Conservation (phyloP, 1,284 basidiomycete genomes). For the Marasmius sp. region DNA sequence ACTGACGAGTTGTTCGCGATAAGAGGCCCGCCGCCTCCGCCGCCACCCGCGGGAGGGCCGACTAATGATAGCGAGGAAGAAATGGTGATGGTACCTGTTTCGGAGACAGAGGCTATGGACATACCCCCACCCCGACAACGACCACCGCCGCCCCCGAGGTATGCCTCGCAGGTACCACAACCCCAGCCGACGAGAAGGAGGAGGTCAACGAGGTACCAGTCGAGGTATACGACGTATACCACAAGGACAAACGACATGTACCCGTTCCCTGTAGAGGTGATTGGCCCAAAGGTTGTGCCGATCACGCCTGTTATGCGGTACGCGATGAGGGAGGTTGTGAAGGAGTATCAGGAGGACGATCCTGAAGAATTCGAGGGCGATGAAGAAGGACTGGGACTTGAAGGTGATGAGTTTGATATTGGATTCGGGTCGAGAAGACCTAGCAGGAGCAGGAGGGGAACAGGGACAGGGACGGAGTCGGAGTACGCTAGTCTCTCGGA, state of each 20-base stretch:
- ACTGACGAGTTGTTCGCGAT: constrained; percentile 15
- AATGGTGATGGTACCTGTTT: constrained; percentile 49
- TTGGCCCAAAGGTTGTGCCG: constrained; percentile 72
- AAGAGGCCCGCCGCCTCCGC: background rate
- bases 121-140: constrained; percentile 14
- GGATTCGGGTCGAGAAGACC: background rate
- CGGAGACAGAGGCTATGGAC: constrained; percentile 23
- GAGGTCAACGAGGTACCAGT: constrained; percentile 16
- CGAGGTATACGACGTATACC: constrained; percentile 32
- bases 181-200: background rate
- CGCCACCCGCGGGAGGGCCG: background rate
- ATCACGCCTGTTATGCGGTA: constrained; percentile 76
- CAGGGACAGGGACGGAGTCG: constrained; percentile 11
- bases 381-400: background rate
- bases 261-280: constrained; percentile 45
- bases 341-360: constrained; percentile 71
- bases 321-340: constrained; percentile 77
- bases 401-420: background rate
- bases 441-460: background rate
- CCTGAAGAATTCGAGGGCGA: background rate
- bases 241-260: constrained; percentile 27
- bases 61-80: constrained; percentile 40
- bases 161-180: background rate
- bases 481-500: constrained; percentile 12
- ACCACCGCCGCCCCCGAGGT: background rate